These are phyloP conservation scores for Ochromonadaceae sp. DNA, from an alignment of 352 stramenopile species.

Conservation along the genomic window DNA sequence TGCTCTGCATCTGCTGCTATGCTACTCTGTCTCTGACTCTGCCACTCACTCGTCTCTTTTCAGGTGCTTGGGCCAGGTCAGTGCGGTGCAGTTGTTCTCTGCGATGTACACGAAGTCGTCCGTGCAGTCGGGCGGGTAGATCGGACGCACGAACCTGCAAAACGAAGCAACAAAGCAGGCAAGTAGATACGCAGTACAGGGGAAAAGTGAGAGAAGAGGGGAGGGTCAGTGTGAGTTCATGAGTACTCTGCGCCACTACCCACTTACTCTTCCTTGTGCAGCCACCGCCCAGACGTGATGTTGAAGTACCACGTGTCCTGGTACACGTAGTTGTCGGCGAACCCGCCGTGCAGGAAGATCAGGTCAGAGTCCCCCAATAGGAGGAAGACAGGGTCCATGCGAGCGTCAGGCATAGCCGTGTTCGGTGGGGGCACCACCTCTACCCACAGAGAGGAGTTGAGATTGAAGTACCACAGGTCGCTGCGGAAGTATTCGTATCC, in stretches of 20 bases:
- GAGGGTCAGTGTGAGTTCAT: no score
- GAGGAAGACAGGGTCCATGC: slow-evolving; percentile 63
- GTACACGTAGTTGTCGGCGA: slow-evolving; percentile 77
- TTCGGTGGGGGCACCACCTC: slow-evolving; percentile 35
- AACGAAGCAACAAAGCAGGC: no score
- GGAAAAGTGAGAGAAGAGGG: no score
- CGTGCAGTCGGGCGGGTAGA: slow-evolving; percentile 68
- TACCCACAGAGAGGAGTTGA: slow-evolving; percentile 57
- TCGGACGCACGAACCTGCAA: slow-evolving; percentile 56
- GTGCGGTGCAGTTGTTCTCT: slow-evolving; percentile 37
- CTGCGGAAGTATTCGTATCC: slow-evolving; percentile 75
- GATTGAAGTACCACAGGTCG: slow-evolving; percentile 84
- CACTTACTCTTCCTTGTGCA: slow-evolving; percentile 49
- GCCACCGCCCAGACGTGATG: slow-evolving; percentile 65
- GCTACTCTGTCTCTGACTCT: no score
- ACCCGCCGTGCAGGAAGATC: slow-evolving; percentile 39
- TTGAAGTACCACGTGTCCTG: slow-evolving; percentile 91
- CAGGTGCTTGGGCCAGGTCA: slow-evolving; percentile 33
- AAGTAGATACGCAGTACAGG: no score
- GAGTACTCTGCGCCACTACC: no score
- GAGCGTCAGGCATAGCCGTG: slow-evolving; percentile 36
- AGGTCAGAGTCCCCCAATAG: slow-evolving; percentile 30
- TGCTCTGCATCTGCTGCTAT: no score
- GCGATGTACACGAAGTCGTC: slow-evolving; percentile 55
- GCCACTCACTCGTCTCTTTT: slow-evolving; percentile 12